A percentile compares a stretch with the other conserved stretches of the same genome.
phyloP scores from a whole-genome alignment of 176 grass and related monocot genomes.

The Phragmites australis region DNA sequence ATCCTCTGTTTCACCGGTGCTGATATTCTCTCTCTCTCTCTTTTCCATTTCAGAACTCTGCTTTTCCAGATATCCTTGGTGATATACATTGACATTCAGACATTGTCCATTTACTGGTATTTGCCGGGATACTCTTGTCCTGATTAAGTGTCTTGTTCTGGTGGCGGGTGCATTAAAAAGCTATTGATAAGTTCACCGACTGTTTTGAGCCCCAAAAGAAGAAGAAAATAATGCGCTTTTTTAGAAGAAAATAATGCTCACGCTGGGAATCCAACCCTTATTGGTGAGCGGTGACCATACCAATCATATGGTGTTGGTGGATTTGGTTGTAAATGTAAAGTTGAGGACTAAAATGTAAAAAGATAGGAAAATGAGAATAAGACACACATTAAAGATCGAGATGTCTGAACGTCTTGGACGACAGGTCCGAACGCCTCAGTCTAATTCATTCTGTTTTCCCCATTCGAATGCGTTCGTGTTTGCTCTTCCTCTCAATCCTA shows the following conservation, averaged over 20 bases:
- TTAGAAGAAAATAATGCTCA: too few species aligned
- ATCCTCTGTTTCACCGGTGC: background rate
- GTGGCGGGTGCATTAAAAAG: background rate
- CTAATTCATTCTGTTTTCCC: too few species aligned
- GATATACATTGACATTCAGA: background rate
- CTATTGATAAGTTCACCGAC: background rate
- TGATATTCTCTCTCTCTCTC: background rate
- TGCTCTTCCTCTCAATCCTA: too few species aligned
- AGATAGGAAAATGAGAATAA: too few species aligned
- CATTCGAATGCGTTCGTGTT: too few species aligned
- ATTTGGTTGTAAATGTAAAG: too few species aligned
- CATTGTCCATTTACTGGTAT: background rate
- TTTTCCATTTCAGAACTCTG: background rate
- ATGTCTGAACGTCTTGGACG: too few species aligned
- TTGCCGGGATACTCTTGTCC: background rate
- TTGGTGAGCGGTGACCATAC: background rate
- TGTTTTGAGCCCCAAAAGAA: background rate
- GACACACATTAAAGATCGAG: too few species aligned
- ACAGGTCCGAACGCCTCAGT: too few species aligned
- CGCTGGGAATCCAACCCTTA: too few species aligned
- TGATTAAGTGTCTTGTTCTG: background rate
- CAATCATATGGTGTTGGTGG: background rate
- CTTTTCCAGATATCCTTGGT: background rate
- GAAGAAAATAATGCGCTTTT: background rate
- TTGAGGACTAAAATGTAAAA: too few species aligned